A percentile compares a stretch with the other conserved stretches of the same genome.
Conservation (phyloP, 495 filamentous ascomycete genomes). For the Annulohypoxylon maeteangense region DNA sequence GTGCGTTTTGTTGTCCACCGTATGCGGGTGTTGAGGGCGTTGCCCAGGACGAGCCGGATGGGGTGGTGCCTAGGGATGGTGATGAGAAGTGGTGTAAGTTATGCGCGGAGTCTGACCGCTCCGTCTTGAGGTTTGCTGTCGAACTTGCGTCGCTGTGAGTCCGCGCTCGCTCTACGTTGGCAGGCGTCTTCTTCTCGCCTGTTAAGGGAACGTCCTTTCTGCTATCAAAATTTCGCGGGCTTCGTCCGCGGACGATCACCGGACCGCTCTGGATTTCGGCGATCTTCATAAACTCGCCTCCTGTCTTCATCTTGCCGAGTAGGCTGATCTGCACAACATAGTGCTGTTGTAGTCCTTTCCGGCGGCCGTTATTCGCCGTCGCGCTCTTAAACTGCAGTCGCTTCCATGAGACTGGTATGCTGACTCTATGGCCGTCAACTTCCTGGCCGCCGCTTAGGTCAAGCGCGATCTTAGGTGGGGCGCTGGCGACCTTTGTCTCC, state of each 20-base stretch:
- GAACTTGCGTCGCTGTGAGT: conserved; percentile 46
- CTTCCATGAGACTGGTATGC: conserved; percentile 87
- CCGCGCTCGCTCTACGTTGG: conserved; percentile 39
- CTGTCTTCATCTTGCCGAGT: conserved; percentile 66
- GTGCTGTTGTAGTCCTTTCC: conserved; percentile 77
- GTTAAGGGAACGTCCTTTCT: conserved; percentile 73
- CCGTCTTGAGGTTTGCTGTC: conserved; percentile 47
- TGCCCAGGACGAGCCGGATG: conserved; percentile 32
- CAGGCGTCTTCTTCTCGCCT: conserved; percentile 53
- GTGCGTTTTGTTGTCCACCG: conserved; percentile 32
- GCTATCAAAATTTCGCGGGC: conserved; percentile 75
- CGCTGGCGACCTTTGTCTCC: conserved; percentile 59
- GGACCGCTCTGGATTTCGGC: conserved; percentile 72
- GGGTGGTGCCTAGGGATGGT: conserved; percentile 45
- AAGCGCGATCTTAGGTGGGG: conserved; percentile 70
- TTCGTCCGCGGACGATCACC: conserved; percentile 75
- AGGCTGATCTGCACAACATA: conserved; percentile 74
- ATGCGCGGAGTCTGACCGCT: conserved; percentile 48
- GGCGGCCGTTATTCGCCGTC: conserved; percentile 83
- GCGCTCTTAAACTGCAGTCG: conserved; percentile 91
- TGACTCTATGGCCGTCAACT: conserved; percentile 76
- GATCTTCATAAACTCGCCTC: conserved; percentile 67
- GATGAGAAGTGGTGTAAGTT: conserved; percentile 49
- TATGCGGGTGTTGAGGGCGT: conserved; percentile 31
- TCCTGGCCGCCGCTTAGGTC: conserved; percentile 77